Evolutionary conservation across 2,329 filamentous ascomycete genomes (phyloP).

Genomic region (Monosporascus sp.): DNA sequence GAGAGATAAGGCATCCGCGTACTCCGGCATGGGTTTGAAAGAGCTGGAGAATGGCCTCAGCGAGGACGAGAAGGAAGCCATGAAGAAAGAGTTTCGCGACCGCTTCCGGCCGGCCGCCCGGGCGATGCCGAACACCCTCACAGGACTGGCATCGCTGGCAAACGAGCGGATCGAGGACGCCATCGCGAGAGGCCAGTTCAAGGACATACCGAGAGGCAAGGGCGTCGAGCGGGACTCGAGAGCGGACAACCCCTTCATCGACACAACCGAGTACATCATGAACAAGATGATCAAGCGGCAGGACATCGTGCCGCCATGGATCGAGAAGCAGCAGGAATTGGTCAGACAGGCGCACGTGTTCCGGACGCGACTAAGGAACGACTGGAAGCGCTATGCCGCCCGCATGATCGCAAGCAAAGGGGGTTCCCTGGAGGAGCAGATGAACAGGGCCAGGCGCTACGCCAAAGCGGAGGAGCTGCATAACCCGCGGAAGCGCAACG

Average conservation of each 20-base stretch:
- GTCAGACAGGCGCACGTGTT: slow-evolving; percentile 65
- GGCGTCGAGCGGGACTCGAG: slow-evolving; percentile 76
- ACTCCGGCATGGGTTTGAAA: slow-evolving; percentile 43
- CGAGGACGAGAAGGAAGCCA: slow-evolving; percentile 67
- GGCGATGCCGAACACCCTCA: slow-evolving; percentile 68
- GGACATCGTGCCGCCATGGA: slow-evolving; percentile 95
- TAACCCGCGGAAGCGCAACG: slow-evolving; percentile 51
- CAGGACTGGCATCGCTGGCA: slow-evolving; percentile 75
- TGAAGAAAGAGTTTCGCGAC: slow-evolving; percentile 71
- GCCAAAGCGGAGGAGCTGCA: slow-evolving; percentile 66
- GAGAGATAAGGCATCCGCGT: slow-evolving; percentile 52
- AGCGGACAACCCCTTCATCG: slow-evolving; percentile 82
- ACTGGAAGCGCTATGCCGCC: slow-evolving; percentile 82
- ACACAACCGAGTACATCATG: slow-evolving; percentile 97
- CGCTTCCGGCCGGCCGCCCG: slow-evolving; percentile 71
- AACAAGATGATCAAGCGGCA: slow-evolving; percentile 98
- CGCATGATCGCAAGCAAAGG: slow-evolving; percentile 73
- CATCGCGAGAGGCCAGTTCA: slow-evolving; percentile 85
- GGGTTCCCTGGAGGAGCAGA: slow-evolving; percentile 68
- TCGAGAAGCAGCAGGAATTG: slow-evolving; percentile 95
- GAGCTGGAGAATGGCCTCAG: slow-evolving; percentile 51
- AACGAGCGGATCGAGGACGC: slow-evolving; percentile 91
- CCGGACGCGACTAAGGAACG: slow-evolving; percentile 66
- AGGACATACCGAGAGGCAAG: slow-evolving; percentile 74
- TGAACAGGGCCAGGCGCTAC: slow-evolving; percentile 65